A percentile compares a stretch with the other conserved stretches of the same genome.
Conservation (phyloP, 768 basidiomycete species). For the Suillus subluteus region DNA sequence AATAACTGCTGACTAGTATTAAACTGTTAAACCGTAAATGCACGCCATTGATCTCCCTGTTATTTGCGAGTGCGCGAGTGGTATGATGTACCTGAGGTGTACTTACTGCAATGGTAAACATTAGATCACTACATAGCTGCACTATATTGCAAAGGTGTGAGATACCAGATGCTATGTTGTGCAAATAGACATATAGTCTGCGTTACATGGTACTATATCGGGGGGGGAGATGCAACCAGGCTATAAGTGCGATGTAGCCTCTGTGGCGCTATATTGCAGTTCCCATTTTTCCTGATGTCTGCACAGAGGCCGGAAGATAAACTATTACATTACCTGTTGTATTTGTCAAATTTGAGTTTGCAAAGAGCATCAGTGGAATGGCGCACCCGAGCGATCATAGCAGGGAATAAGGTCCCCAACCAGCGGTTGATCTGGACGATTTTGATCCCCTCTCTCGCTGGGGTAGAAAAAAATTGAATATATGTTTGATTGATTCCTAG, state of each 20-base stretch:
- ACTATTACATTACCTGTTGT: no score
- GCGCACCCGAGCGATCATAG: no score
- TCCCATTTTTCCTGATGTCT: neutral
- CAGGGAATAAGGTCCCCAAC: no score
- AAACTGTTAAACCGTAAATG: neutral
- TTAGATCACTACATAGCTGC: neutral
- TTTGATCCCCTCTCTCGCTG: no score
- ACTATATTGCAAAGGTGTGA: neutral
- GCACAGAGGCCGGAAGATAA: no score
- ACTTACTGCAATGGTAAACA: neutral
- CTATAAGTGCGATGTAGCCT: neutral
- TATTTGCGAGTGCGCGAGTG: neutral
- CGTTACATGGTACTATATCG: neutral
- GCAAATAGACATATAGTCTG: neutral
- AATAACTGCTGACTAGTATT: neutral
- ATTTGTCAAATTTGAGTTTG: no score
- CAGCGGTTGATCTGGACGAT: no score
- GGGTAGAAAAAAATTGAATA: no score
- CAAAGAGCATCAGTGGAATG: no score
- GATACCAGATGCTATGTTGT: neutral
- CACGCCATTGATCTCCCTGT: constrained; percentile 3
- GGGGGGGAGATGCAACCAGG: constrained; percentile 1
- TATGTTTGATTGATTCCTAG: no score
- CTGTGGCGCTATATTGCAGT: neutral
- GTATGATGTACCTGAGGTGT: neutral